Percentiles rank a stretch among this genome's conserved stretches.
Evolutionary conservation across 805 yeast species (phyloP).

Genomic region (Scheffersomyces amazonensis): DNA sequence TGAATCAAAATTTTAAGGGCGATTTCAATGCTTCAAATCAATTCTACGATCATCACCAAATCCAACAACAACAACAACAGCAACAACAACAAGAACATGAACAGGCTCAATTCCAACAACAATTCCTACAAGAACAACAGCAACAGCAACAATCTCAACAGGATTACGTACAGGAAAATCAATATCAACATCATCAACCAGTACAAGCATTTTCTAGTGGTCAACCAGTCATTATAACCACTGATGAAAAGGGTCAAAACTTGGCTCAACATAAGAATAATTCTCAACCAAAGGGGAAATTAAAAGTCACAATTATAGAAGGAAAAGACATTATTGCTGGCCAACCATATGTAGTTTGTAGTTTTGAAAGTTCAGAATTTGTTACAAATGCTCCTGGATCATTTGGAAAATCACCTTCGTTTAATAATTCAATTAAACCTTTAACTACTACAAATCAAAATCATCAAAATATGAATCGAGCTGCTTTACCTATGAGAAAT

Average conservation of each 20-base stretch:
- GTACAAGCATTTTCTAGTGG: slow-evolving; percentile 1
- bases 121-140: slow-evolving; percentile 4
- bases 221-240: slow-evolving; percentile 33
- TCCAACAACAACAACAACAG: slow-evolving; percentile 10
- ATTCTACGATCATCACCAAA: not conserved
- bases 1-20: slow-evolving; percentile 20
- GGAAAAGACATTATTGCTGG: slow-evolving; percentile 65
- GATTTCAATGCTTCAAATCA: slow-evolving; percentile 1
- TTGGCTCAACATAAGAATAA: slow-evolving; percentile 20
- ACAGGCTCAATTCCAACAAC: slow-evolving; percentile 4
- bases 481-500: slow-evolving; percentile 12
- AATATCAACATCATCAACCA: not conserved
- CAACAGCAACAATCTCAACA: slow-evolving; percentile 7
- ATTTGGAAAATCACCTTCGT: slow-evolving; percentile 26
- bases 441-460: slow-evolving; percentile 3
- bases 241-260: slow-evolving; percentile 40
- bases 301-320: slow-evolving; percentile 76
- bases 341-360: slow-evolving; percentile 86
- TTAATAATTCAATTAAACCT: not conserved
- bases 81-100: not conserved
- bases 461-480: not conserved
- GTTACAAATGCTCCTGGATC: slow-evolving; percentile 78
- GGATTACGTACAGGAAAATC: slow-evolving; percentile 1
- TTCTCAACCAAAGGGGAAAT: slow-evolving; percentile 70
- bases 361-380: slow-evolving; percentile 87